Evolutionary conservation across 441 rosid species (phyloP), one percentile per base, ranked within the genome.

Genomic region (Mallotus japonicus): DNA sequence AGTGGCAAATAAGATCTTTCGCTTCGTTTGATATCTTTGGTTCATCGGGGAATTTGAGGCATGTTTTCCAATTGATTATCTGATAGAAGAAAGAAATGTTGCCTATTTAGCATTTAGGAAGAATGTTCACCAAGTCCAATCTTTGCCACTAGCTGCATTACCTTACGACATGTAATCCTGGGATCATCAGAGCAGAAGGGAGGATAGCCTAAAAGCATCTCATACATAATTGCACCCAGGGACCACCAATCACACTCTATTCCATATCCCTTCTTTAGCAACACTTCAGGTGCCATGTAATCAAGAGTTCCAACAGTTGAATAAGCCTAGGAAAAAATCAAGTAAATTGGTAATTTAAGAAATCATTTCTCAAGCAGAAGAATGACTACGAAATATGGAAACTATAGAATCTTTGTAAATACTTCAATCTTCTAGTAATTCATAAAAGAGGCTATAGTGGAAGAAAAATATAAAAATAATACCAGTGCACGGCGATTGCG

Each of bases 171-270:
- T 70, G 98, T 87, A 47, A 89, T 85, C 82, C 97, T 86, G 46
- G 95, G 97, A 77, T 93, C 96, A 79, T 93, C 98, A 69, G 98
- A 92, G 80, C 94, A 93, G 79, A 93, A 93, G 57, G 95, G 97
- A 71, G 95, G 96, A 84, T 93, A 92, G 67, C 97, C 98, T 69
- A 92, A 77, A 65, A 93, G 87, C 98, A 93, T 93, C 85, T 93
- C 97, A 74, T 89, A 92, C 90, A 92, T 82, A 82, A 93, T 92
- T 77, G 97, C 96, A 24, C 98, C 97, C 63, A 93, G 86, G 69
- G 98, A 93, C 98, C 98, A 93, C 98, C 98, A 93, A 79, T 93
- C 97, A 64, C 98, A 93, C 83, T 92, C 96, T 82, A 90, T 89
- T 65, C 98, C 97, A 81, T 91, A 93, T 62, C 97, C 98, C 86